Percentiles rank a stretch among this genome's conserved stretches.
phyloP scores from a whole-genome alignment of 495 filamentous ascomycete genomes.

The Penicillium waksmanii region DNA sequence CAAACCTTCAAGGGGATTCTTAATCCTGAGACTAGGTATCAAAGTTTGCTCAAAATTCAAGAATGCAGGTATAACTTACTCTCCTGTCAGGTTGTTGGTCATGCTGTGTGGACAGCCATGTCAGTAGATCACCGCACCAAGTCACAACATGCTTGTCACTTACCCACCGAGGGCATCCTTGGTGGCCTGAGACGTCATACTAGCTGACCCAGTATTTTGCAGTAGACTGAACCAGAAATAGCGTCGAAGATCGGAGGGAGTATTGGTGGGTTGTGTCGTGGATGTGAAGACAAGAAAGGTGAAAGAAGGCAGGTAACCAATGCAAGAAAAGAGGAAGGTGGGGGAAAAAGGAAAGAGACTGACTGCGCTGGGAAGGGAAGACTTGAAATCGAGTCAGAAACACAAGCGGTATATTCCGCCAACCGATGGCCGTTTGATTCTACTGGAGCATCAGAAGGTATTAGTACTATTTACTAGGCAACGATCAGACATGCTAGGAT shows the following conservation, averaged over 20 bases:
- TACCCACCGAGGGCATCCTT: conserved; percentile 1
- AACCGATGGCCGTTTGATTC: too few relatives aligned
- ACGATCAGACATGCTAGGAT: neutral
- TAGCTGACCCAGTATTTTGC: neutral
- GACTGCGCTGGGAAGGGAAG: too few relatives aligned
- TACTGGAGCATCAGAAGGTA: too few relatives aligned
- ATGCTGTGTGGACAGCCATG: conserved; percentile 12
- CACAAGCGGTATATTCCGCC: too few relatives aligned
- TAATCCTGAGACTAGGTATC: conserved; percentile 39
- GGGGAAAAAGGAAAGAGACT: too few relatives aligned
- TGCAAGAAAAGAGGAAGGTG: too few relatives aligned
- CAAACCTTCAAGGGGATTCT: conserved; percentile 63
- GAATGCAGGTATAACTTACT: conserved; percentile 11
- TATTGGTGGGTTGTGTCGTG: neutral
- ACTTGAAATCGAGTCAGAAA: too few relatives aligned
- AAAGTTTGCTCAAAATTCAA: neutral
- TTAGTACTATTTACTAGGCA: too few relatives aligned
- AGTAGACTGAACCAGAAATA: too few relatives aligned
- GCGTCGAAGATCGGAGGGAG: neutral
- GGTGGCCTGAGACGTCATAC: conserved; percentile 2
- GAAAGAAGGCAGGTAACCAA: too few relatives aligned
- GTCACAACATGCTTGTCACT: neutral
- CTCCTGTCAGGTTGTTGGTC: conserved; percentile 23
- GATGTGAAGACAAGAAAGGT: neutral
- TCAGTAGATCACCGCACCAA: neutral